Evolutionary conservation across 2,329 filamentous ascomycete species (phyloP), one percentile per base, ranked within the genome.

Genomic region (Trichoderma hamatum): DNA sequence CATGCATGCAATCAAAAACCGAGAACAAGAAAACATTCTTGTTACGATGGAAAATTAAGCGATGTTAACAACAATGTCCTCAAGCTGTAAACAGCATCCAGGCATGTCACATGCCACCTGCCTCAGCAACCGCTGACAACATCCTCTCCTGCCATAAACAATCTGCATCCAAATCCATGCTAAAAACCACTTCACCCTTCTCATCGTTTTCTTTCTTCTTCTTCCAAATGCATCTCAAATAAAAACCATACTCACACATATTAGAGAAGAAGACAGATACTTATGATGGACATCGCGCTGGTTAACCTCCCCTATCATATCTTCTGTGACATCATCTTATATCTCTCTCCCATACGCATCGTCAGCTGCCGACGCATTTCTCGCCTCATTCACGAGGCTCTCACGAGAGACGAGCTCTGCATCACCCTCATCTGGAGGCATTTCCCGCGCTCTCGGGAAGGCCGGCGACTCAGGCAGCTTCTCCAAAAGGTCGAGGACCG

Each of bases 281-380:
- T 9, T 19, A 43, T 43, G 14, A 39, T 65, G 43, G 43, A 34
- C 32, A 78, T 77, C 76, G 77, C 81, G 70, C 77, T 85, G 34
- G 79, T 78, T 11, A 77, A 81, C 19, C 79, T 90, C 49, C 87
- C 88, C n/a, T 82, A 83, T 72, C 86, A 88, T 64, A 75, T 90
- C 58, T 89, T 90, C 72, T 80, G 88, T 69, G 80, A 88, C 60
- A 78, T 90, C 66, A 70, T 86, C 43, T 78, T 74, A 2, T 75
- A 84, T 71, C 79, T 90, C 19, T 76, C 83, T 0, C 81, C 87
- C 2, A 77, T 73, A 21, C 86, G 89, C 71, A 77, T 83, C 64
- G 74, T 89, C 19, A 78, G 81, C 59, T 85, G 82, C 74, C 86
- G 86, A 62, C 81, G 81, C 26, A 84, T 89, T 43, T 88, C 82